Evolutionary conservation across 495 filamentous ascomycete genomes (phyloP), one percentile per base, ranked within the genome.

Genomic region (Daldinia bambusicola): DNA sequence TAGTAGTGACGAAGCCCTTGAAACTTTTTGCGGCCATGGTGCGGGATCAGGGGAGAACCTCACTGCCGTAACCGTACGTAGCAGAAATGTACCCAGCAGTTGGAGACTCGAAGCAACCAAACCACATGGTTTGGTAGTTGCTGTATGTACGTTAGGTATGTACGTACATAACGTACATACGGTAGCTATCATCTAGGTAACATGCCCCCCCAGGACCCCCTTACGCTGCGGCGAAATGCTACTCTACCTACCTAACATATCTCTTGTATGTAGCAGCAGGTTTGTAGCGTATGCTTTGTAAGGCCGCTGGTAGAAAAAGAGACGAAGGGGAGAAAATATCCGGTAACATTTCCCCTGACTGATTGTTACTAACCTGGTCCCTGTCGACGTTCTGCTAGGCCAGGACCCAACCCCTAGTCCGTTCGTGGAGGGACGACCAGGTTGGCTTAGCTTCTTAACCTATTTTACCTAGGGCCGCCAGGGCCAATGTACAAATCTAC

Each of bases 21-120:
- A 69, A 72, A 69, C 61, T 64, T 62, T 64, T 60, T 9, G 50
- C 50, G 70, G 62, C 36, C 61, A 64, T 66, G 70, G 66, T 65
- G 61, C 59, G 67, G 52, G 55, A 74, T 67, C 63, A 61, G 62
- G 71, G 63, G n/a, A 63, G n/a, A 63, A 61, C 63, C 55, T 74
- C 41, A 74, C 71, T 71, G 63, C 55, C 63, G 59, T 31, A 41
- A 36, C 3, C 13, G 38, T 56, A 63, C 30, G 7, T 7, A 12
- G 13, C 5, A 31, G n/a, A 6, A 59, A 66, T 61, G 50, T 66
- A 74, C 45, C 41, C 55, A 71, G 63, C 38, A 32, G 30, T 63
- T 67, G 55, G 64, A 67, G 56, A 58, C 50, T 69, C 66, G 66
- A 76, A 75, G 75, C 71, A 76, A 76, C 75, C 75, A 77, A 77